Percentiles rank a stretch among this genome's conserved stretches.
Conservation (phyloP, 345 rosid genomes). For the Euphorbia tirucalli region DNA sequence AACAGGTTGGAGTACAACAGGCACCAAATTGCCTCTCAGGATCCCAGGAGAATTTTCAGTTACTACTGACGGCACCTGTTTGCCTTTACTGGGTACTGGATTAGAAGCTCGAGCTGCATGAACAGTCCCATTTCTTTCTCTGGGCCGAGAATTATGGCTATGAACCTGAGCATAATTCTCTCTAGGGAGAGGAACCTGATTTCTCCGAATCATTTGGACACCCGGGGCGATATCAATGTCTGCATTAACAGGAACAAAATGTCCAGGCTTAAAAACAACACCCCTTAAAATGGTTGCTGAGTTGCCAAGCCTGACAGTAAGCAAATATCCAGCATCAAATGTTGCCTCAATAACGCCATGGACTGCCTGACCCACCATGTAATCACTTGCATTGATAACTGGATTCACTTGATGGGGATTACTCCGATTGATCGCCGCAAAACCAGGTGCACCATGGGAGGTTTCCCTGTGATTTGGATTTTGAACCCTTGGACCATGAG, state of each 20-base stretch:
- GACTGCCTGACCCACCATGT: conserved; percentile 67
- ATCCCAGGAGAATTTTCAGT: conserved; percentile 33
- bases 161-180: conserved; percentile 31
- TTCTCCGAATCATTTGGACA: conserved; percentile 70
- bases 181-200: conserved; percentile 45
- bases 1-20: conserved; percentile 47
- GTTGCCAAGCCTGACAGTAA: conserved; percentile 60
- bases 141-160: too few species aligned
- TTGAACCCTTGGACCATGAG: conserved; percentile 20
- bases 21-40: conserved; percentile 45
- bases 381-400: conserved; percentile 26
- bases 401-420: conserved; percentile 35
- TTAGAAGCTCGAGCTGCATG: conserved; percentile 22
- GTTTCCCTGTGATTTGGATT: conserved; percentile 33
- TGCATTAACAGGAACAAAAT: conserved; percentile 50
- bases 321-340: conserved; percentile 81
- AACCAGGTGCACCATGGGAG: conserved; percentile 35
- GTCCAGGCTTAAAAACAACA: conserved; percentile 76
- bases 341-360: conserved; percentile 66
- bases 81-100: conserved; percentile 23
- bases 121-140: conserved; percentile 27
- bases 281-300: conserved; percentile 62
- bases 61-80: conserved; percentile 13
- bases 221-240: conserved; percentile 75
- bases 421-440: conserved; percentile 28